Conservation (phyloP, 2,329 filamentous ascomycete species). For the Chrysosphaeria jannelii region DNA sequence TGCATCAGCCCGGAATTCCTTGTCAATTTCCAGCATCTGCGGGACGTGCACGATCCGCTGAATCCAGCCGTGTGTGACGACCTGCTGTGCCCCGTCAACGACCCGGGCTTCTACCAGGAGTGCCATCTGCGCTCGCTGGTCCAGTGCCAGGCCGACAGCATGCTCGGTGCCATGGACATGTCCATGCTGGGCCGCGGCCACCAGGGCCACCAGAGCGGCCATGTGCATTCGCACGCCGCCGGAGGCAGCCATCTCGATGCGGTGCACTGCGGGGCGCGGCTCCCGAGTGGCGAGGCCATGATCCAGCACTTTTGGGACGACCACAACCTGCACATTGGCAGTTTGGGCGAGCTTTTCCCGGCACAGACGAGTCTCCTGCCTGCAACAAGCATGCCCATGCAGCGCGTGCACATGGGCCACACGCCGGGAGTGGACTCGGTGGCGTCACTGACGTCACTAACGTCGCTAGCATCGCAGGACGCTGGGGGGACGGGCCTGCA, state of each 20-base stretch:
- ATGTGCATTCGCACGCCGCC: slow-evolving; percentile 1
- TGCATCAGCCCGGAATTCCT: slow-evolving; percentile 5
- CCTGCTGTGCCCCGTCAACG: slow-evolving; percentile 4
- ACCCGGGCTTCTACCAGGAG: slow-evolving; percentile 5
- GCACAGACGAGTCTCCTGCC: too few relatives aligned
- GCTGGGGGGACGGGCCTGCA: background rate
- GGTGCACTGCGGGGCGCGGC: slow-evolving; percentile 4
- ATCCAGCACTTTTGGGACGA: slow-evolving; percentile 5
- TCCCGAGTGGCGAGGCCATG: slow-evolving; percentile 5
- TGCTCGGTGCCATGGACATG: slow-evolving; percentile 3
- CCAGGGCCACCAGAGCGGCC: background rate
- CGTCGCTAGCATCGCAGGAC: too few relatives aligned
- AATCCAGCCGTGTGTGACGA: slow-evolving; percentile 4
- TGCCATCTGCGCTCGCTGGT: slow-evolving; percentile 4
- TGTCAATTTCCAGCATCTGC: slow-evolving; percentile 5
- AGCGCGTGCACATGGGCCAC: slow-evolving; percentile 1
- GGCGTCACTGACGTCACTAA: too few relatives aligned
- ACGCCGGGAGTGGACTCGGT: slow-evolving; percentile 1
- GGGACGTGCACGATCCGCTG: slow-evolving; percentile 4
- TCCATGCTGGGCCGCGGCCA: slow-evolving; percentile 1
- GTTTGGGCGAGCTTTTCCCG: too few relatives aligned
- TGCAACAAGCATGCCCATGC: slow-evolving; percentile 1
- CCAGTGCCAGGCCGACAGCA: background rate
- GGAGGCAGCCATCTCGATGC: slow-evolving; percentile 1
- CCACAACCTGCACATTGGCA: slow-evolving; percentile 2